A percentile compares a stretch with the other conserved stretches of the same genome.
Evolutionary conservation across 768 basidiomycete species (phyloP).

Genomic region (Rhodocollybia butyracea): DNA sequence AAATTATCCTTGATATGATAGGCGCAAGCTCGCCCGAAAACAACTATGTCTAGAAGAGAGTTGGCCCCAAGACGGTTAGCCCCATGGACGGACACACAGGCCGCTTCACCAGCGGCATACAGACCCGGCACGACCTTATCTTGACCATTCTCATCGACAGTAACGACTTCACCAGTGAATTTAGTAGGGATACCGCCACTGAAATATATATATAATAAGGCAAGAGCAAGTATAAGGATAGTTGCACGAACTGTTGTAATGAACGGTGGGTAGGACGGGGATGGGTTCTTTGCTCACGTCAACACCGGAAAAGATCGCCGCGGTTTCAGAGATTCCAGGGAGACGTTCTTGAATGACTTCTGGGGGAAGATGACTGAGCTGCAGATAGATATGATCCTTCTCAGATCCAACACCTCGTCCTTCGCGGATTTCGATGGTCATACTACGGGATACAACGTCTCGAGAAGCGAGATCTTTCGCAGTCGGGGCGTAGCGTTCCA

Average conservation of each 20-base stretch:
- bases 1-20: slow-evolving; percentile 94
- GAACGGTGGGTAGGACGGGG: slow-evolving; percentile 96
- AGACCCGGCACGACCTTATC: slow-evolving; percentile 94
- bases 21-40: slow-evolving; percentile 97
- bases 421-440: slow-evolving; percentile 98
- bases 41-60: slow-evolving; percentile 97
- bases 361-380: slow-evolving; percentile 94
- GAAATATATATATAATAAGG: not conserved
- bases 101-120: slow-evolving; percentile 98
- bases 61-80: slow-evolving; percentile 99
- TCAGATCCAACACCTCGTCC: slow-evolving; percentile 98
- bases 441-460: slow-evolving; percentile 98
- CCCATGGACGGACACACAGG: slow-evolving; percentile 99
- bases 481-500: slow-evolving; percentile 99
- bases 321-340: slow-evolving; percentile 99
- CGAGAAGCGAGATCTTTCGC: slow-evolving; percentile 99
- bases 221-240: not conserved
- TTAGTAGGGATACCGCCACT: slow-evolving; percentile 99
- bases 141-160: slow-evolving; percentile 81
- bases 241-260: slow-evolving; percentile 79
- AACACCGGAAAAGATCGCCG: slow-evolving; percentile 97
- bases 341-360: slow-evolving; percentile 95
- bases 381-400: slow-evolving; percentile 95
- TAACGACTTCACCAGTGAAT: slow-evolving; percentile 97
- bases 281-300: slow-evolving; percentile 99